These are phyloP conservation scores for Carnegiea gigantea DNA, from an alignment of 179 eudicot genomes.

Conservation along the genomic window DNA sequence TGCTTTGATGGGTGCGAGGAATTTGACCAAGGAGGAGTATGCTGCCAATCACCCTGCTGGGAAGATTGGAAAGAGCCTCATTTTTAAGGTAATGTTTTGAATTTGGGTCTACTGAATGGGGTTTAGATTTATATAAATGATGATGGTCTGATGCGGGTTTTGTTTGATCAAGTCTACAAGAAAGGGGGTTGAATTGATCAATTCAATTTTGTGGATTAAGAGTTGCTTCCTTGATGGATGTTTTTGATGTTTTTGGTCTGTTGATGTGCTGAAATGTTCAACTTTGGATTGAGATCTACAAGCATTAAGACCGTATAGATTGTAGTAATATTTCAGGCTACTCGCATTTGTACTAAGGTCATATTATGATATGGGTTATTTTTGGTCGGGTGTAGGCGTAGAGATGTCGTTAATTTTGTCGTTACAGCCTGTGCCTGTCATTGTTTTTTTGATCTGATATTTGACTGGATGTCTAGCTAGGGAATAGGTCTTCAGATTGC, in stretches of 20 bases:
- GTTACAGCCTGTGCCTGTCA: background rate
- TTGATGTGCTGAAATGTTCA: too few species aligned
- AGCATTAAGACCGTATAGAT: background rate
- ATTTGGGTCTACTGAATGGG: background rate
- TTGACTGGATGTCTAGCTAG: background rate
- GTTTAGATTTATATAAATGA: background rate
- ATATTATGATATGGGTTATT: slow-evolving; percentile 9
- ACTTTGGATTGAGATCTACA: background rate
- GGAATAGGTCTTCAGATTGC: background rate
- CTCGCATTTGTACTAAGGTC: background rate
- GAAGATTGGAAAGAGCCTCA: slow-evolving; percentile 90
- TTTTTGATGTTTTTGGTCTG: background rate
- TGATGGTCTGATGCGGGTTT: background rate
- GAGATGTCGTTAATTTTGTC: too few species aligned
- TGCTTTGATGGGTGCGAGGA: slow-evolving; percentile 85
- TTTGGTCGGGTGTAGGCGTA: background rate
- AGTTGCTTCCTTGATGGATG: background rate
- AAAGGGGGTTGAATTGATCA: background rate
- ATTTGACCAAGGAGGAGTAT: slow-evolving; percentile 73
- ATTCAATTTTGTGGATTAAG: background rate
- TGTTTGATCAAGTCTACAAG: background rate
- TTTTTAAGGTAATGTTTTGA: slow-evolving; percentile 62
- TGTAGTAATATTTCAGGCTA: too few species aligned
- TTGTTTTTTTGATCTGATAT: background rate
- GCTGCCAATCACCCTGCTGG: slow-evolving; percentile 98